A percentile compares a stretch with the other conserved stretches of the same genome.
These are phyloP conservation scores for Papiliotrema flavescens DNA, from an alignment of 1,284 basidiomycete genomes.

Conservation along the genomic window DNA sequence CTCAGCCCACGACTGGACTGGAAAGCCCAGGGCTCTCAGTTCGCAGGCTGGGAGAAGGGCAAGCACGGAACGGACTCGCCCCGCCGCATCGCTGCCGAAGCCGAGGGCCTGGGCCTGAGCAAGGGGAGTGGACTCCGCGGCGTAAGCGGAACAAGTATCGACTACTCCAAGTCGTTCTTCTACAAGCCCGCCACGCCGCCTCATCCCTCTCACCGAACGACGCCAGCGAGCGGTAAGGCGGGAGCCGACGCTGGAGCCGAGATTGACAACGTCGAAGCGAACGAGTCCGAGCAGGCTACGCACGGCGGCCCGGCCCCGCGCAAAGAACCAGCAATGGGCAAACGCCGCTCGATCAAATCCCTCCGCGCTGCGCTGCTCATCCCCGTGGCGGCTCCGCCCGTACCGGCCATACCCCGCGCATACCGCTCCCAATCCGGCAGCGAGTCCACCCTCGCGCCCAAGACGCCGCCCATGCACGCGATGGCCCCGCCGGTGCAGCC, in stretches of 20 bases:
- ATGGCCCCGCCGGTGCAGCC: slow-evolving; percentile 13
- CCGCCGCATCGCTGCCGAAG: background rate
- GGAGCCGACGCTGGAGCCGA: background rate
- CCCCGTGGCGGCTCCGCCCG: slow-evolving; percentile 31
- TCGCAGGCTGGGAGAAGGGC: slow-evolving; percentile 35
- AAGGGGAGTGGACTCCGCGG: background rate
- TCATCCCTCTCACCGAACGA: slow-evolving; percentile 2
- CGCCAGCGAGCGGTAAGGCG: background rate
- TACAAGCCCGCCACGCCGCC: slow-evolving; percentile 47
- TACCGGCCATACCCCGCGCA: slow-evolving; percentile 34
- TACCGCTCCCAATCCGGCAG: slow-evolving; percentile 7
- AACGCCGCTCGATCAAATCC: slow-evolving; percentile 41
- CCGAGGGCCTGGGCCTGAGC: background rate
- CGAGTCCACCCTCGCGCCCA: background rate
- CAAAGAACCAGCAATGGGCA: slow-evolving; percentile 1
- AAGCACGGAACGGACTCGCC: background rate
- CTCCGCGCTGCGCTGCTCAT: slow-evolving; percentile 38
- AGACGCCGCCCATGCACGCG: slow-evolving; percentile 2
- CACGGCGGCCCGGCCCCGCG: background rate
- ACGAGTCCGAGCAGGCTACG: background rate
- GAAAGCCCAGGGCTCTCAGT: slow-evolving; percentile 28
- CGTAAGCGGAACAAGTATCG: slow-evolving; percentile 16
- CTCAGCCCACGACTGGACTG: slow-evolving; percentile 40
- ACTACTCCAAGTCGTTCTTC: slow-evolving; percentile 49
- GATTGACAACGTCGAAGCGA: too few relatives aligned